Conservation (phyloP, 495 filamentous ascomycete genomes). For the Aspergillus hancockii region DNA sequence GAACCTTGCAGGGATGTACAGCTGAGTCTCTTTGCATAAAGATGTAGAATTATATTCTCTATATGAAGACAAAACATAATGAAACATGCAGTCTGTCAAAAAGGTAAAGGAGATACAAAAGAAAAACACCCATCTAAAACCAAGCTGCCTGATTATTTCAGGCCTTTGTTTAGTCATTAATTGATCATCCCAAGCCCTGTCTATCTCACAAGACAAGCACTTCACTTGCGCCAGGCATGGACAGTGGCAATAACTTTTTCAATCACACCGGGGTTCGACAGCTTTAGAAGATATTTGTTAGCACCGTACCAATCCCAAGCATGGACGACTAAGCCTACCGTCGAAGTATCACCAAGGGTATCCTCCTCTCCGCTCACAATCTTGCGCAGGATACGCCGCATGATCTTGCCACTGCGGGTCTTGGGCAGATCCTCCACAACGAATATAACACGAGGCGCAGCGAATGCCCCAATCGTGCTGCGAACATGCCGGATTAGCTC, state of each 20-base stretch:
- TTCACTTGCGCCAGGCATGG: slow-evolving; percentile 35
- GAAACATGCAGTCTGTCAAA: too few species aligned
- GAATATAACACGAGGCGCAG: slow-evolving; percentile 90
- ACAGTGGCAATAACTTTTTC: slow-evolving; percentile 84
- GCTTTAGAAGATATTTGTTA: slow-evolving; percentile 16
- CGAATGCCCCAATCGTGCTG: slow-evolving; percentile 95
- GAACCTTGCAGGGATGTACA: too few species aligned
- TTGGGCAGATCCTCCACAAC: slow-evolving; percentile 92
- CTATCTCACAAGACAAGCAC: too few species aligned
- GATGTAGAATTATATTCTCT: too few species aligned
- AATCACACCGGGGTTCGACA: slow-evolving; percentile 87
- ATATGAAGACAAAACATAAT: too few species aligned
- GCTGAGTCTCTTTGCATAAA: too few species aligned
- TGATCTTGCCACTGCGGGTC: slow-evolving; percentile 97
- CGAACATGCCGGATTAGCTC: slow-evolving; percentile 92
- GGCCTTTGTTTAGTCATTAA: too few species aligned
- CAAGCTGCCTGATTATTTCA: too few species aligned
- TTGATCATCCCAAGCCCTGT: too few species aligned
- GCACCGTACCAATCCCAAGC: too few species aligned
- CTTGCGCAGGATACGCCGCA: slow-evolving; percentile 96
- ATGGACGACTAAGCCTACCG: slow-evolving; percentile 25
- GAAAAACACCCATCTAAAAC: too few species aligned
- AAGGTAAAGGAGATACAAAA: too few species aligned
- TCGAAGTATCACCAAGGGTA: slow-evolving; percentile 88
- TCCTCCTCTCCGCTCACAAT: slow-evolving; percentile 96